A percentile compares a stretch with the other conserved stretches of the same genome.
Conservation (phyloP, 495 filamentous ascomycete species). For the Neurospora intermedia region DNA sequence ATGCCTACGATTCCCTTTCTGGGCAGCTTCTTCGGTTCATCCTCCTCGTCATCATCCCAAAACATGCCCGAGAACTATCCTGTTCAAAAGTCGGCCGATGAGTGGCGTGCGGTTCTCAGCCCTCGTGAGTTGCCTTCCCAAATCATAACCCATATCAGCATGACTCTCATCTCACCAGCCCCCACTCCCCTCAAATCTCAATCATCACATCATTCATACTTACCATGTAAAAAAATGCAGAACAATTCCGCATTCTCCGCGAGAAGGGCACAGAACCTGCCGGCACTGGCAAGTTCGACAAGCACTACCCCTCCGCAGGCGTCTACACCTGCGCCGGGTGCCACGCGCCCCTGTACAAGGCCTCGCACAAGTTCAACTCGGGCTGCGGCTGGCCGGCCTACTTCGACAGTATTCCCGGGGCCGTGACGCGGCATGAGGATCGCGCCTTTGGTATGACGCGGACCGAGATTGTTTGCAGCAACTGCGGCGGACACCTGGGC, state of each 20-base stretch:
- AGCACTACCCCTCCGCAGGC: slow-evolving; percentile 63
- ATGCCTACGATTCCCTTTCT: slow-evolving; percentile 70
- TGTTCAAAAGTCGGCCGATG: slow-evolving; percentile 63
- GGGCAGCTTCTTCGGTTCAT: slow-evolving; percentile 59
- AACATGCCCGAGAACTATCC: slow-evolving; percentile 61
- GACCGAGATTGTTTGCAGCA: slow-evolving; percentile 86
- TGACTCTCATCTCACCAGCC: background rate
- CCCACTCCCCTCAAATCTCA: background rate
- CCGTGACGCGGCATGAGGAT: slow-evolving; percentile 73
- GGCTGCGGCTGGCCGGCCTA: slow-evolving; percentile 98
- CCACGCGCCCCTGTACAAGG: slow-evolving; percentile 77
- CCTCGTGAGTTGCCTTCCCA: slow-evolving; percentile 43
- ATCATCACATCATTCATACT: background rate
- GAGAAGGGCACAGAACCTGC: slow-evolving; percentile 82
- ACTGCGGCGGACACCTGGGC: slow-evolving; percentile 90
- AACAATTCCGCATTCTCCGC: slow-evolving; percentile 89
- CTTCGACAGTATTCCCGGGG: slow-evolving; percentile 85
- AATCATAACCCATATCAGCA: slow-evolving; percentile 2
- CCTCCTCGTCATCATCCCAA: slow-evolving; percentile 33
- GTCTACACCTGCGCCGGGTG: slow-evolving; percentile 82
- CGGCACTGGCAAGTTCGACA: slow-evolving; percentile 72
- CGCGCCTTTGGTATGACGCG: slow-evolving; percentile 67
- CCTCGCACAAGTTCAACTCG: slow-evolving; percentile 86
- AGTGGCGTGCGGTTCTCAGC: slow-evolving; percentile 79
- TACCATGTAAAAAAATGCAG: slow-evolving; percentile 28